Percentiles rank a stretch among this genome's conserved stretches.
phyloP scores from a whole-genome alignment of 1,284 basidiomycete species.

The Chiua sp. region DNA sequence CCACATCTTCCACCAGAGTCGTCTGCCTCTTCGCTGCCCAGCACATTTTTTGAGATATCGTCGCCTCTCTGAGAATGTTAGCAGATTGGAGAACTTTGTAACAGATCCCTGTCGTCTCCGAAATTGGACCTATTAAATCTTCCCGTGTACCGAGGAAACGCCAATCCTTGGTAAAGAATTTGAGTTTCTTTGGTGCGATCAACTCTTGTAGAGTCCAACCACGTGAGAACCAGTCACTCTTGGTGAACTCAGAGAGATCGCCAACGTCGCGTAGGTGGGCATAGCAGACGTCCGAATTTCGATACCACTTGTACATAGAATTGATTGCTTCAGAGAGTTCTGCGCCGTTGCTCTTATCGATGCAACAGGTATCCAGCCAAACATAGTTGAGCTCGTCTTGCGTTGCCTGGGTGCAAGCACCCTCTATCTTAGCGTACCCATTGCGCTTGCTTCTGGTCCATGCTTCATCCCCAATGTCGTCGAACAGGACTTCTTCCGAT shows the following conservation, averaged over 20 bases:
- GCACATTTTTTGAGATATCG: constrained; percentile 32
- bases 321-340: constrained; percentile 35
- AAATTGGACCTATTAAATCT: constrained; percentile 15
- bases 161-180: constrained; percentile 34
- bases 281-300: constrained; percentile 27
- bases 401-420: constrained; percentile 21
- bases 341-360: constrained; percentile 24
- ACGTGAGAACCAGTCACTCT: constrained; percentile 35
- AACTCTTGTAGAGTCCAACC: constrained; percentile 38
- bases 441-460: constrained; percentile 18
- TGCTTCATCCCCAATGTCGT: constrained; percentile 23
- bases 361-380: constrained; percentile 38
- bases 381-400: constrained; percentile 22
- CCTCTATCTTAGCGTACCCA: constrained; percentile 28
- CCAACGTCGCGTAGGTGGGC: constrained; percentile 33
- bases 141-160: constrained; percentile 24
- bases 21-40: constrained; percentile 31
- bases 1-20: constrained; percentile 24
- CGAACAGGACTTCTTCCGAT: constrained; percentile 31
- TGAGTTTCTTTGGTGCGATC: constrained; percentile 30
- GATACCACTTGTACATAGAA: constrained; percentile 37
- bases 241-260: constrained; percentile 14
- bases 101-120: constrained; percentile 22
- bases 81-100: constrained; percentile 16
- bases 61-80: constrained; percentile 10